Evolutionary conservation across 257 asterid species (phyloP).

Genomic region (Lycium barbarum): DNA sequence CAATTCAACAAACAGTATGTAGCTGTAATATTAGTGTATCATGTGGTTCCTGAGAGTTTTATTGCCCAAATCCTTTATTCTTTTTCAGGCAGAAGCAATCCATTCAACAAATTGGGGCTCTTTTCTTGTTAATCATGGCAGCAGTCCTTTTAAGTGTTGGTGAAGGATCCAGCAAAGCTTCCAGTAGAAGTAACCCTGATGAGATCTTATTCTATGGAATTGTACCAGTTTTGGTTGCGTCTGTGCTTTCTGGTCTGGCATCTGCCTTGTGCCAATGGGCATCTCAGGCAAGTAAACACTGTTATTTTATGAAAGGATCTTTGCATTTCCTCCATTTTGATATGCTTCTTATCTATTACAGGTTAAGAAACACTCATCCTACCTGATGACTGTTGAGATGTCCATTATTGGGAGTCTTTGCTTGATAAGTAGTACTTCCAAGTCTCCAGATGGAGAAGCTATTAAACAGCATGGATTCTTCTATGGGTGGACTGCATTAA

Average conservation of each 20-base stretch:
- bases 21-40: constrained; percentile 1
- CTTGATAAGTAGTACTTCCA: constrained; percentile 79
- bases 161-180: constrained; percentile 89
- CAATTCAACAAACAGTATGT: background rate
- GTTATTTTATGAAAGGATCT: constrained; percentile 27
- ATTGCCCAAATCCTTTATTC: constrained; percentile 23
- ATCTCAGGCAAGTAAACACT: constrained; percentile 70
- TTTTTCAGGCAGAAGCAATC: constrained; percentile 84
- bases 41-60: background rate
- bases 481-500: constrained; percentile 87
- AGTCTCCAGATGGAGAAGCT: constrained; percentile 93
- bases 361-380: constrained; percentile 91
- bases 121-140: constrained; percentile 86
- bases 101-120: constrained; percentile 90
- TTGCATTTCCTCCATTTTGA: constrained; percentile 27
- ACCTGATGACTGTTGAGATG: constrained; percentile 98
- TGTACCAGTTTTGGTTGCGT: constrained; percentile 86
- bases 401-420: constrained; percentile 93
- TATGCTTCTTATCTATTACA: constrained; percentile 37
- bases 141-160: constrained; percentile 88
- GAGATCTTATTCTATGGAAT: constrained; percentile 83
- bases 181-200: constrained; percentile 63
- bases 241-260: constrained; percentile 96
- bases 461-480: constrained; percentile 80
- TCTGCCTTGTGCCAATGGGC: constrained; percentile 99